A percentile compares a stretch with the other conserved stretches of the same genome.
Conservation (phyloP, 2,329 filamentous ascomycete species). For the Aspergillus ustus region DNA sequence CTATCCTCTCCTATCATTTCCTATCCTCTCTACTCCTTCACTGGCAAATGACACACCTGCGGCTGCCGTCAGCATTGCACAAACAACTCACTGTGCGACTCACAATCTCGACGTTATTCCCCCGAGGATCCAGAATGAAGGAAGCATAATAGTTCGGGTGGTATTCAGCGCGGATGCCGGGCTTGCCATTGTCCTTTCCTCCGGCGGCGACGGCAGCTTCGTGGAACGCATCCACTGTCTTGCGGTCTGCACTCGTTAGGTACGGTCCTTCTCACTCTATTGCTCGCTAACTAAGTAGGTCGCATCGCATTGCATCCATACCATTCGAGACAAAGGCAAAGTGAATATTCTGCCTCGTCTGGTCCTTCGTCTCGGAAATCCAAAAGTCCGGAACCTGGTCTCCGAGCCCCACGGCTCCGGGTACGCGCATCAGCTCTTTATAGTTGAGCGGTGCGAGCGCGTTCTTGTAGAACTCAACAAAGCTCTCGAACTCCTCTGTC, state of each 20-base stretch:
- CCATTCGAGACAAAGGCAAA: conserved; percentile 31
- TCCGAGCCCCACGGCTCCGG: conserved; percentile 35
- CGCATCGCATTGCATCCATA: conserved; percentile 14
- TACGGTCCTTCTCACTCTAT: not conserved
- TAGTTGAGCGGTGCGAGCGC: conserved; percentile 35
- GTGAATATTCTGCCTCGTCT: conserved; percentile 23
- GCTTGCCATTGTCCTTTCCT: conserved; percentile 55
- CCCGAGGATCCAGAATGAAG: conserved; percentile 56
- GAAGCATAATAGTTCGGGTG: conserved; percentile 56
- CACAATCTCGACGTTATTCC: conserved; percentile 58
- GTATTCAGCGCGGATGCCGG: conserved; percentile 52
- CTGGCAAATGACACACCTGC: conserved; percentile 13
- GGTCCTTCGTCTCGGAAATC: conserved; percentile 25
- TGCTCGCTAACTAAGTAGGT: not conserved
- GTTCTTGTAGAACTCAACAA: conserved; percentile 35
- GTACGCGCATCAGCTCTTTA: conserved; percentile 33
- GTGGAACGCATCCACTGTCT: conserved; percentile 53
- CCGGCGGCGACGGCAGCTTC: conserved; percentile 50
- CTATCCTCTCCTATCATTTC: not conserved
- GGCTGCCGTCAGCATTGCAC: not conserved
- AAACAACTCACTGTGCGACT: not conserved
- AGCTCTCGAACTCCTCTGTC: conserved; percentile 32
- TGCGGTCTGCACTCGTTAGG: conserved; percentile 38
- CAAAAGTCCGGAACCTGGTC: conserved; percentile 36
- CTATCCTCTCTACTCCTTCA: not conserved